Conservation (phyloP, 805 yeast genomes). For the Grigorovia transvaalensis region DNA sequence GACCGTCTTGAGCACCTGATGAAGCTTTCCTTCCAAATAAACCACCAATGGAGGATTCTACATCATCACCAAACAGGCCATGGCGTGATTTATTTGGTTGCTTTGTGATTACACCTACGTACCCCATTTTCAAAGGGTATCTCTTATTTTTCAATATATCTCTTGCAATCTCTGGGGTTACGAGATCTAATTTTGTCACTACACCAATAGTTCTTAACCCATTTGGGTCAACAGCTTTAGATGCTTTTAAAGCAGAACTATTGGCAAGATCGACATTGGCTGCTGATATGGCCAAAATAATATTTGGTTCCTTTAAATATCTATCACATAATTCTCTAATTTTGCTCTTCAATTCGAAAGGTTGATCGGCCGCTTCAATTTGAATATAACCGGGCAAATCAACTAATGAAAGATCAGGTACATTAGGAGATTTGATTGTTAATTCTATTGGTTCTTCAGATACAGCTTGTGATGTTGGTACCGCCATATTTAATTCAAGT, state of each 20-base stretch:
- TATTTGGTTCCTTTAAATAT: conserved; percentile 84
- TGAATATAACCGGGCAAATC: conserved; percentile 98
- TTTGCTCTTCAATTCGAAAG: conserved; percentile 65
- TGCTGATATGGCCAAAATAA: conserved; percentile 89
- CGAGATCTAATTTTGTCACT: conserved; percentile 85
- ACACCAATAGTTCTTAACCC: conserved; percentile 97
- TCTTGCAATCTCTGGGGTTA: conserved; percentile 64
- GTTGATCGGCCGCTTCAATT: conserved; percentile 94
- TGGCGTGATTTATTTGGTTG: conserved; percentile 37
- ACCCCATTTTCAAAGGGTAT: conserved; percentile 92
- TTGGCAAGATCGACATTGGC: conserved; percentile 98
- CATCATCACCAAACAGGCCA: conserved; percentile 10
- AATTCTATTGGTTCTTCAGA: conserved; percentile 91
- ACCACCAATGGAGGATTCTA: conserved; percentile 2
- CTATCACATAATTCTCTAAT: conserved; percentile 73
- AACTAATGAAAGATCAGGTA: conserved; percentile 86
- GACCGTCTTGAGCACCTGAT: conserved; percentile 37
- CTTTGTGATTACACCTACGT: conserved; percentile 93
- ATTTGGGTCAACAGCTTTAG: conserved; percentile 78
- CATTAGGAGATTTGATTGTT: conserved; percentile 78
- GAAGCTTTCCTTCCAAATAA: conserved; percentile 8
- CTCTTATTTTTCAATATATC: conserved; percentile 60
- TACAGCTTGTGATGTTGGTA: conserved; percentile 74
- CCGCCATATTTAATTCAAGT: conserved; percentile 84
- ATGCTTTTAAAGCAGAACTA: conserved; percentile 86